phyloP scores from a whole-genome alignment of 2,329 filamentous ascomycete species.

The Pyrenochaeta sp. region DNA sequence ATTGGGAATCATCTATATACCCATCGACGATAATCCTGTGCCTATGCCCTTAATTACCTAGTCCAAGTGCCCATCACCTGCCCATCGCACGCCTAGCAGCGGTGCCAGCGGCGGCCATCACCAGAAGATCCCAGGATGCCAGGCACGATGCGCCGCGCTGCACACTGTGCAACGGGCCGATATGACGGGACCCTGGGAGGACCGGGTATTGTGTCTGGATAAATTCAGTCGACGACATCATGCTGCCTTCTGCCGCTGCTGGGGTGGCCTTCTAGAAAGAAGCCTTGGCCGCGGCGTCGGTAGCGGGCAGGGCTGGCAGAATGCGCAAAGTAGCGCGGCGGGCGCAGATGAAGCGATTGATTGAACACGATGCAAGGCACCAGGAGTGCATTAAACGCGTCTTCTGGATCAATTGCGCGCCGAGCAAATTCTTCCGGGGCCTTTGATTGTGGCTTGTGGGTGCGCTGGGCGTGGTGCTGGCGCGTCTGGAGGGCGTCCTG shows the following conservation, averaged over 20 bases:
- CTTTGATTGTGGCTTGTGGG: background rate
- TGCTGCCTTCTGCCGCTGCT: slow-evolving; percentile 12
- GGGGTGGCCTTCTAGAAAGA: slow-evolving; percentile 24
- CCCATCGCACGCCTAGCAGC: slow-evolving; percentile 7
- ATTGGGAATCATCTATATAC: slow-evolving; percentile 16
- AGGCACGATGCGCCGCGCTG: slow-evolving; percentile 9
- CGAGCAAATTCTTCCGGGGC: slow-evolving; percentile 36
- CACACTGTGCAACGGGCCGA: slow-evolving; percentile 23
- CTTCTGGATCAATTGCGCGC: background rate
- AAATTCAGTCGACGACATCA: slow-evolving; percentile 25
- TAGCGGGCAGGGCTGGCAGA: slow-evolving; percentile 3
- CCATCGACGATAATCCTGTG: slow-evolving; percentile 8
- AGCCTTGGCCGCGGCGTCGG: slow-evolving; percentile 16
- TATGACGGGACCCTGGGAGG: slow-evolving; percentile 22
- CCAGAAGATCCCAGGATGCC: slow-evolving; percentile 11
- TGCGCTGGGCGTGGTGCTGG: no score
- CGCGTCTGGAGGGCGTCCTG: no score
- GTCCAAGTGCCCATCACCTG: slow-evolving; percentile 11
- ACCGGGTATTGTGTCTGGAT: slow-evolving; percentile 42
- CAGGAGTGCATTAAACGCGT: slow-evolving; percentile 1
- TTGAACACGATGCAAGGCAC: slow-evolving; percentile 8
- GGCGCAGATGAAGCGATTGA: no score
- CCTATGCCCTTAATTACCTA: slow-evolving; percentile 30
- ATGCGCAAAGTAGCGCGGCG: no score
- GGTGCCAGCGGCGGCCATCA: slow-evolving; percentile 2